Conservation (phyloP, 2,329 filamentous ascomycete genomes). For the Akanthomyces muscarius region DNA sequence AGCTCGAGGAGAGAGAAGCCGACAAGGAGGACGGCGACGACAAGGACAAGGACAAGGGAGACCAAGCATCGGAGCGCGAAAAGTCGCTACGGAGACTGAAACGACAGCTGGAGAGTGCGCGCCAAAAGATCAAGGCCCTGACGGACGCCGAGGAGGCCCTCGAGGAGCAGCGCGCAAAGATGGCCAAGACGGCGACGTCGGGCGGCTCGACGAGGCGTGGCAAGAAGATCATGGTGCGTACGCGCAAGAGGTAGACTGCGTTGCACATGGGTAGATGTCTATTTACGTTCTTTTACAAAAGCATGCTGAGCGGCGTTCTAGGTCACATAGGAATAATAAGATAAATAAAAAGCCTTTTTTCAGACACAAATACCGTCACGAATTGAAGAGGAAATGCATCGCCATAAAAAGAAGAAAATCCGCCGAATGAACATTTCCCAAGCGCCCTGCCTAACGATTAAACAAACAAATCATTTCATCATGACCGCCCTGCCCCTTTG, state of each 20-base stretch:
- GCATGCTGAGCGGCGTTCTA: constrained; percentile 10
- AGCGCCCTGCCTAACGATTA: constrained; percentile 1
- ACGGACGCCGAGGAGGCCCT: constrained; percentile 54
- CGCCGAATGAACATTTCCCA: constrained; percentile 4
- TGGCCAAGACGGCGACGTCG: constrained; percentile 61
- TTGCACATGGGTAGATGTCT: neutral
- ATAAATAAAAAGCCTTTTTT: neutral
- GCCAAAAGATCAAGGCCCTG: constrained; percentile 52
- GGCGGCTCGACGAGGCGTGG: constrained; percentile 57
- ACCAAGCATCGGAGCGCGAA: constrained; percentile 36
- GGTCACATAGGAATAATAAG: constrained; percentile 7
- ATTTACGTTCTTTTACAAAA: neutral
- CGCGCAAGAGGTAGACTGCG: constrained; percentile 52
- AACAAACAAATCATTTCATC: constrained; percentile 2
- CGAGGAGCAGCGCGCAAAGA: constrained; percentile 56
- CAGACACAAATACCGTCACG: neutral
- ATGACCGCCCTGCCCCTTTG: neutral
- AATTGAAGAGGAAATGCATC: neutral
- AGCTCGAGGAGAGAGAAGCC: constrained; percentile 29
- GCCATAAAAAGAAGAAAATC: neutral
- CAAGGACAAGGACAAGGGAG: constrained; percentile 25
- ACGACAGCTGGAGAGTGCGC: constrained; percentile 46
- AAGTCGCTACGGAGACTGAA: constrained; percentile 43
- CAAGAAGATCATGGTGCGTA: constrained; percentile 59
- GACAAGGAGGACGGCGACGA: constrained; percentile 24